phyloP scores from a whole-genome alignment of 192 early-diverging fungal species.

The Tieghemiomyces parasiticus region DNA sequence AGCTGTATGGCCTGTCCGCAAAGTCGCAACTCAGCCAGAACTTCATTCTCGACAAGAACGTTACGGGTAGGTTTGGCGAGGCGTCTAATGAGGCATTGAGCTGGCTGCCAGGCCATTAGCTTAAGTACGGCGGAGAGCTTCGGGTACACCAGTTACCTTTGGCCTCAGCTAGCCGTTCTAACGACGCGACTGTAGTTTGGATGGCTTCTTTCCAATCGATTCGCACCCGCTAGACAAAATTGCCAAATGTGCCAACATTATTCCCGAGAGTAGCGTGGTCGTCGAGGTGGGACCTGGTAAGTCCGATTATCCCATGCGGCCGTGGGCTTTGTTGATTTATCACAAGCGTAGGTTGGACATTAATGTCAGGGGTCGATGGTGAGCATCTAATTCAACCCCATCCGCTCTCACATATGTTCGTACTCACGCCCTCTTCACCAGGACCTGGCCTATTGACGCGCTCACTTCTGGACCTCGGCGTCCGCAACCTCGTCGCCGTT shows the following conservation, averaged over 20 bases:
- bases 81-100: not conserved
- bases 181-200: too few species aligned
- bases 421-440: slow-evolving; percentile 13
- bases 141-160: too few species aligned
- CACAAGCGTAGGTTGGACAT: too few species aligned
- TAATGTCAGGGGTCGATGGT: too few species aligned
- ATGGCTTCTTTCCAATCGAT: too few species aligned
- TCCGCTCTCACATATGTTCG: too few species aligned
- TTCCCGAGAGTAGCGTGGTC: slow-evolving; percentile 35
- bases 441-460: slow-evolving; percentile 62
- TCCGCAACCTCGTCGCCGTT: slow-evolving; percentile 42
- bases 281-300: slow-evolving; percentile 64
- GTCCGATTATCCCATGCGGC: too few species aligned
- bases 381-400: too few species aligned
- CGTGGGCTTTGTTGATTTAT: too few species aligned
- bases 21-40: slow-evolving; percentile 63
- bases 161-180: too few species aligned
- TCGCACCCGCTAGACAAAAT: slow-evolving; percentile 63
- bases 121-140: too few species aligned
- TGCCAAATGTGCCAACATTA: slow-evolving; percentile 38
- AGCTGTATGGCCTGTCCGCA: slow-evolving; percentile 55
- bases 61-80: slow-evolving; percentile 37
- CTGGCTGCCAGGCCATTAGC: not conserved
- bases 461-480: slow-evolving; percentile 55
- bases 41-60: slow-evolving; percentile 67